Percentiles rank a stretch among this genome's conserved stretches.
These are phyloP conservation scores for Hanseniaspora taiwanica DNA, from an alignment of 805 yeast genomes.

Conservation along the genomic window DNA sequence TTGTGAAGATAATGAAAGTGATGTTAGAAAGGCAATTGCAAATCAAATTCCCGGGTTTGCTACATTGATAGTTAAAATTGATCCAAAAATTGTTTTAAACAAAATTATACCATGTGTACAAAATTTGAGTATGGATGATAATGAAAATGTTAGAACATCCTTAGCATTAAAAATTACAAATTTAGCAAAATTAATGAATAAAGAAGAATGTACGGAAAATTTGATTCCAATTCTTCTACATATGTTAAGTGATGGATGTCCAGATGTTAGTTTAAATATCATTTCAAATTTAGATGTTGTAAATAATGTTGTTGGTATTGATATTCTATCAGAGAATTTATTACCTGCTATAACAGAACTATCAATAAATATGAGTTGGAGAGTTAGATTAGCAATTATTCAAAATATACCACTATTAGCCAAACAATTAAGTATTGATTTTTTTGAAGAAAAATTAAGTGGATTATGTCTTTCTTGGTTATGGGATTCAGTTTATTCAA, in stretches of 20 bases:
- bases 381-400: constrained; percentile 92
- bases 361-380: constrained; percentile 95
- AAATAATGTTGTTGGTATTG: constrained; percentile 89
- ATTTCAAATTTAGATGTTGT: constrained; percentile 86
- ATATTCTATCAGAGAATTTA: constrained; percentile 68
- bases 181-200: constrained; percentile 73
- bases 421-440: constrained; percentile 82
- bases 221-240: constrained; percentile 77
- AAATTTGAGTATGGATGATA: constrained; percentile 75
- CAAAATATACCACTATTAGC: constrained; percentile 93
- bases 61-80: not conserved
- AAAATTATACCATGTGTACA: constrained; percentile 76
- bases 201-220: constrained; percentile 68
- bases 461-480: constrained; percentile 93
- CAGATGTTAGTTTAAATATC: constrained; percentile 89
- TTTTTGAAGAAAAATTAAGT: constrained; percentile 85
- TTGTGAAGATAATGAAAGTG: constrained; percentile 33
- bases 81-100: constrained; percentile 33
- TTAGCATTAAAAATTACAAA: constrained; percentile 81
- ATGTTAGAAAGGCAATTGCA: constrained; percentile 89
- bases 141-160: constrained; percentile 87
- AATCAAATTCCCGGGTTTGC: constrained; percentile 35
- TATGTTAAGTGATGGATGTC: constrained; percentile 93
- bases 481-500: constrained; percentile 95
- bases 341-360: constrained; percentile 92